These are phyloP conservation scores for Hyphopichia homilentoma DNA, from an alignment of 805 yeast genomes.

Conservation along the genomic window DNA sequence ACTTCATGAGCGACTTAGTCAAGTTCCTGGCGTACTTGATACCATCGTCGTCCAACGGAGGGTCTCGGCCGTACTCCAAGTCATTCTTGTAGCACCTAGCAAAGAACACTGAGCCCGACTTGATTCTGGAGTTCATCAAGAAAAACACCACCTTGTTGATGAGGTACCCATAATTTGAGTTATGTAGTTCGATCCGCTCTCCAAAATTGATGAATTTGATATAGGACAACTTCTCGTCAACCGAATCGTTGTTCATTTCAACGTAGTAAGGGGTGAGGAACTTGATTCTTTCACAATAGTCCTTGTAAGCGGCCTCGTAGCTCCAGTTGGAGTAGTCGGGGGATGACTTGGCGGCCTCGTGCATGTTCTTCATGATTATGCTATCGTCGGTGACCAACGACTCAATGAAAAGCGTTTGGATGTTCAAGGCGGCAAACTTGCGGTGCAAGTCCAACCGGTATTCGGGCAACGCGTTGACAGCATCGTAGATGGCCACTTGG, in stretches of 20 bases:
- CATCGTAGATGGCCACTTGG: conserved; percentile 95
- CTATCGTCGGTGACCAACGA: conserved; percentile 72
- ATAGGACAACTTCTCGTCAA: conserved; percentile 51
- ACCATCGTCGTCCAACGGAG: conserved; percentile 77
- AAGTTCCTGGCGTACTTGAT: conserved; percentile 60
- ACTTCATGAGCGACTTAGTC: conserved; percentile 49
- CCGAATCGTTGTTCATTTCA: conserved; percentile 54
- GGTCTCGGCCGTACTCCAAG: conserved; percentile 67
- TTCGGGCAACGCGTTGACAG: conserved; percentile 76
- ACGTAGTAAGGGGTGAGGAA: conserved; percentile 68
- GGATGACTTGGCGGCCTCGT: conserved; percentile 74
- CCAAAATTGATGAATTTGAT: conserved; percentile 91
- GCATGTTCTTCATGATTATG: conserved; percentile 69
- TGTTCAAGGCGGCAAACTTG: conserved; percentile 51
- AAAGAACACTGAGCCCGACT: conserved; percentile 86
- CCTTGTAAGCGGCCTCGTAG: conserved; percentile 66
- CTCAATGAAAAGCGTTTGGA: conserved; percentile 85
- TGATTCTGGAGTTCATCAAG: conserved; percentile 84
- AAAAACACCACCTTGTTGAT: conserved; percentile 89
- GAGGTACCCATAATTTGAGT: conserved; percentile 82
- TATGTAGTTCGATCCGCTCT: conserved; percentile 72
- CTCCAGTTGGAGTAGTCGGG: conserved; percentile 85
- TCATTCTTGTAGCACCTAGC: conserved; percentile 71
- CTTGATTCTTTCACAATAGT: conserved; percentile 71
- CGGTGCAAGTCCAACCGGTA: conserved; percentile 60